These are phyloP conservation scores for Pythium brassicae DNA, from an alignment of 352 stramenopile species.

Conservation along the genomic window DNA sequence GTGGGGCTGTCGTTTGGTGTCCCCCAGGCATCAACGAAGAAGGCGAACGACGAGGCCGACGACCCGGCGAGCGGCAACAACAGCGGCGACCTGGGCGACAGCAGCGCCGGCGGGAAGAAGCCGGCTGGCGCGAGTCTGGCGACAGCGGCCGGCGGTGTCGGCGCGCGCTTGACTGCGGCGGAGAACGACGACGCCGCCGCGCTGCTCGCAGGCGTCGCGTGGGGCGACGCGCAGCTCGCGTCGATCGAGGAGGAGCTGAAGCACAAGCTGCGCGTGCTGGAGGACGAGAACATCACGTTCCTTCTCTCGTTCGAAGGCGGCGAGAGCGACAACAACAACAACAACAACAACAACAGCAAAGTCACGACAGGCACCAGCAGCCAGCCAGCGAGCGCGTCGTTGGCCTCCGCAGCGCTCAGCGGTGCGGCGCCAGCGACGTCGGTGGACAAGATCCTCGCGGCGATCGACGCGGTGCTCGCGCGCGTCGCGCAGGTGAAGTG, in stretches of 20 bases:
- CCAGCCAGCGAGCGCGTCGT: too few relatives aligned
- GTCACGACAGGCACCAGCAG: background rate
- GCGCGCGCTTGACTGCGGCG: slow-evolving; percentile 35
- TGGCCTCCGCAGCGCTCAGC: too few relatives aligned
- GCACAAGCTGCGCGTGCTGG: slow-evolving; percentile 48
- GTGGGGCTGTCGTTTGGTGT: background rate
- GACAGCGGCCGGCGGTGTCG: background rate
- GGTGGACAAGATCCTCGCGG: slow-evolving; percentile 54
- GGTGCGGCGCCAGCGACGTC: slow-evolving; percentile 20
- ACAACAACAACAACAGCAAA: background rate
- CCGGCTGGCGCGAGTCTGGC: background rate
- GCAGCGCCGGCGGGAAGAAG: slow-evolving; percentile 8
- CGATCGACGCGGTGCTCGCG: slow-evolving; percentile 46
- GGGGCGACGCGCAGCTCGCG: slow-evolving; percentile 44
- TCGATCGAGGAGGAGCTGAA: slow-evolving; percentile 50
- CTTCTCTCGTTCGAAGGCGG: slow-evolving; percentile 58
- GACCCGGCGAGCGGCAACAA: slow-evolving; percentile 7
- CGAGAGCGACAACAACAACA: slow-evolving; percentile 7
- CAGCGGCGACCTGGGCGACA: slow-evolving; percentile 11
- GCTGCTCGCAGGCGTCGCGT: slow-evolving; percentile 51
- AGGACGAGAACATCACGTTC: slow-evolving; percentile 77
- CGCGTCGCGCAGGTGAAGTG: slow-evolving; percentile 37
- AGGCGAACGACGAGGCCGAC: slow-evolving; percentile 11
- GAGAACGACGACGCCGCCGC: slow-evolving; percentile 58
- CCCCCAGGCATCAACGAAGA: slow-evolving; percentile 36